Evolutionary conservation across 441 rosid species (phyloP).

Genomic region (Geranium incanum): DNA sequence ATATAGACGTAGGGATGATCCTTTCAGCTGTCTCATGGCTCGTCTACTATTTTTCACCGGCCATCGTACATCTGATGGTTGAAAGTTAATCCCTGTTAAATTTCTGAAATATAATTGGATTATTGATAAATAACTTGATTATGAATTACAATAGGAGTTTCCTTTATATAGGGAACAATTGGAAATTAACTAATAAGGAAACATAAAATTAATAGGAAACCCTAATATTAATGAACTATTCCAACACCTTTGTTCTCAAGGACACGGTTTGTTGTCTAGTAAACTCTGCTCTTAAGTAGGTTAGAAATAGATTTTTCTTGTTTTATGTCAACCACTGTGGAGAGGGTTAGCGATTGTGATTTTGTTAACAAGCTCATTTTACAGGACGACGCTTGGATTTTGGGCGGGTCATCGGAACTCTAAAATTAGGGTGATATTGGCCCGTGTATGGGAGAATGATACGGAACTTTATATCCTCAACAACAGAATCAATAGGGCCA

Average conservation of each 20-base stretch:
- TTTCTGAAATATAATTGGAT: too few species aligned
- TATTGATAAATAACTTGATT: too few species aligned
- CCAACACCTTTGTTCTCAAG: neutral
- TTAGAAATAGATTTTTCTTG: neutral
- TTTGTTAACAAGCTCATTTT: conserved; percentile 24
- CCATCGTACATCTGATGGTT: neutral
- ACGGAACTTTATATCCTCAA: conserved; percentile 80
- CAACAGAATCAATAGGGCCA: conserved; percentile 82
- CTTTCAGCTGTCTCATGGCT: neutral
- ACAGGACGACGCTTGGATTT: conserved; percentile 84
- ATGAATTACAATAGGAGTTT: too few species aligned
- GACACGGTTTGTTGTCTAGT: neutral
- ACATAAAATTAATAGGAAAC: too few species aligned
- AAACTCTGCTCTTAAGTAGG: neutral
- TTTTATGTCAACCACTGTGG: neutral
- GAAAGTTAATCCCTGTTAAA: neutral
- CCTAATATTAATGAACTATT: too few species aligned
- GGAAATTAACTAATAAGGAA: too few species aligned
- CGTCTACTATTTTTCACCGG: neutral
- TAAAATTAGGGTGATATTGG: conserved; percentile 83
- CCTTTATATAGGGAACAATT: too few species aligned
- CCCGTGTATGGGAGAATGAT: conserved; percentile 93
- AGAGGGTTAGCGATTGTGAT: neutral
- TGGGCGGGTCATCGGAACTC: conserved; percentile 98
- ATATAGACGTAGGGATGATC: neutral